Evolutionary conservation across 768 basidiomycete genomes (phyloP), one percentile per base, ranked within the genome.

Genomic region (Lactifluus piperatus): DNA sequence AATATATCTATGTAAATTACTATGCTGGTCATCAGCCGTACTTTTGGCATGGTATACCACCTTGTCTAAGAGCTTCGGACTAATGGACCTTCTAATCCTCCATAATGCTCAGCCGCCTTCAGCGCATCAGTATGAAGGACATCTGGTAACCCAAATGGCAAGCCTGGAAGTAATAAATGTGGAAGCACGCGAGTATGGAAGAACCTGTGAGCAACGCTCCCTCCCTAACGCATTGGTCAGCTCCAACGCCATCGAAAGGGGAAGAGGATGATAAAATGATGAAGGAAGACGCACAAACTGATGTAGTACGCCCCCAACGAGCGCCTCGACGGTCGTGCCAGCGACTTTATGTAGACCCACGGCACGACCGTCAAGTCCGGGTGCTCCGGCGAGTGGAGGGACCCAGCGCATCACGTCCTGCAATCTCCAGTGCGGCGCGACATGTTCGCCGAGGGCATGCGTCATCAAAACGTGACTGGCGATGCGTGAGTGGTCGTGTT

Each of bases 271-370:
- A 34, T 11, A 34, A 34, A 34, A 34, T 7, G 6, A 34, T 9
- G 3, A 32, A 57, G n/a, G 34, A 34, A 34, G 53, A 76, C 88
- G 58, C 66, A 92, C 90, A 70, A 84, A 88, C 74, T 93, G 88
- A 66, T 85, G 82, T 66, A 83, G 89, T 13, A 91, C 78, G 6
- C 83, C 87, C 24, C 90, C 90, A 30, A 91, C 71, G 16, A 90
- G 75, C 3, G 86, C 90, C 64, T 86, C 82, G 5, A 91, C 86
- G 0, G 84, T 78, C 57, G 87, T 83, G 1, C 90, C 90, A 66
- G 85, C 80, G 20, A 91, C 83, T 65, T 91, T 91, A 65, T 85
- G 85, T 54, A 91, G 68, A 2, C 89, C 90, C 2, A 85, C 79
- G 41, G 79, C 76, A 71, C 73, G 48, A 71, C 72, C 41, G 71